phyloP scores from a whole-genome alignment of 2,329 filamentous ascomycete genomes.

The Eurotiales sp. region DNA sequence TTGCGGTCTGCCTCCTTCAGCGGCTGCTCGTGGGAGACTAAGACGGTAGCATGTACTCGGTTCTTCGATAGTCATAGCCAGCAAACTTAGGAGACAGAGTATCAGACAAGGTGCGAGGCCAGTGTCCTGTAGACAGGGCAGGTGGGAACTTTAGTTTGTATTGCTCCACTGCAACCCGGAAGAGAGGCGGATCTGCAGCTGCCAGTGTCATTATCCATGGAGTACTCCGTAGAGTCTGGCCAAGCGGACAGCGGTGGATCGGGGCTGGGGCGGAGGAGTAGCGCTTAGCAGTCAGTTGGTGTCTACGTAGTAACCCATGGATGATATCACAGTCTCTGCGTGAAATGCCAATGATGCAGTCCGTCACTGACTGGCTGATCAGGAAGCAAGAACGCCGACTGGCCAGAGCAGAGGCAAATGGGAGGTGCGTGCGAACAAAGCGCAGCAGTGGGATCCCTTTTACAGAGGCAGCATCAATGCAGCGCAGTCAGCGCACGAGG shows the following conservation, averaged over 20 bases:
- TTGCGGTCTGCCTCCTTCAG: not conserved
- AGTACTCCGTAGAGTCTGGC: too few relatives aligned
- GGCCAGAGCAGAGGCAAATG: too few relatives aligned
- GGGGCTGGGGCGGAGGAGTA: too few relatives aligned
- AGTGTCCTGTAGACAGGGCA: not conserved
- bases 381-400: too few relatives aligned
- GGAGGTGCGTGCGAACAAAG: not conserved
- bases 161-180: not conserved
- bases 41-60: not conserved
- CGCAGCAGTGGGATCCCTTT: too few relatives aligned
- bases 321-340: slow-evolving; percentile 4
- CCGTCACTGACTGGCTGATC: too few relatives aligned
- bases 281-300: too few relatives aligned
- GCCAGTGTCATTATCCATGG: not conserved
- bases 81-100: too few relatives aligned
- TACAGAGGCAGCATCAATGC: not conserved
- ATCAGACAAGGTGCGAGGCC: not conserved
- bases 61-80: too few relatives aligned
- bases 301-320: too few relatives aligned
- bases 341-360: too few relatives aligned
- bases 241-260: too few relatives aligned
- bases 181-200: slow-evolving; percentile 5
- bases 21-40: slow-evolving; percentile 5
- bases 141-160: not conserved
- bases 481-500: not conserved